phyloP scores from a whole-genome alignment of 2,329 filamentous ascomycete genomes.

The Pyrenophora seminiperda region DNA sequence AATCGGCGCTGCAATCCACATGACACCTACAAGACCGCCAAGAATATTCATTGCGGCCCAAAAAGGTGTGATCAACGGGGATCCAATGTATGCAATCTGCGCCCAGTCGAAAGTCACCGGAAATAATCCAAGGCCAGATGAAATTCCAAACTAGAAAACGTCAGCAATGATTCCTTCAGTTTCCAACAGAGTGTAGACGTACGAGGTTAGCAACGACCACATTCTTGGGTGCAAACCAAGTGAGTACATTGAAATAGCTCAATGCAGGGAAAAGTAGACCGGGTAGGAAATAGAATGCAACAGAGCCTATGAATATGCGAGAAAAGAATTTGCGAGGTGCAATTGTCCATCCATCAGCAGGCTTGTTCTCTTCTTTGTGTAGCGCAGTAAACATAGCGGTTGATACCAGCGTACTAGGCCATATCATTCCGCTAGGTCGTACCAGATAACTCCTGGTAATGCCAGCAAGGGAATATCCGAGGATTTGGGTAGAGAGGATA shows the following conservation, averaged over 20 bases:
- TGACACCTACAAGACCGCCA: slow-evolving; percentile 77
- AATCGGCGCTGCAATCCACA: slow-evolving; percentile 82
- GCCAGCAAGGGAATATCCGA: slow-evolving; percentile 86
- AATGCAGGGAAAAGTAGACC: slow-evolving; percentile 81
- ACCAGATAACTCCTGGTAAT: slow-evolving; percentile 81
- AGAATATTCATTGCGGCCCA: slow-evolving; percentile 87
- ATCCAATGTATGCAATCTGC: slow-evolving; percentile 86
- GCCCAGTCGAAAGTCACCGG: slow-evolving; percentile 92
- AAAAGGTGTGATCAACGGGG: slow-evolving; percentile 80
- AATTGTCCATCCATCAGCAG: slow-evolving; percentile 80
- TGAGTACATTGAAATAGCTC: slow-evolving; percentile 87
- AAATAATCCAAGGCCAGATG: slow-evolving; percentile 82
- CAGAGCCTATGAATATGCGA: slow-evolving; percentile 70
- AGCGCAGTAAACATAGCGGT: slow-evolving; percentile 87
- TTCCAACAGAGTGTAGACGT: slow-evolving; percentile 20
- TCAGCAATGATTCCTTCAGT: slow-evolving; percentile 6
- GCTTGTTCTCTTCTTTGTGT: slow-evolving; percentile 82
- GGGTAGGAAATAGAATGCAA: slow-evolving; percentile 83
- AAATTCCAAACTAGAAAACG: slow-evolving; percentile 68
- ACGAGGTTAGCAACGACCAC: slow-evolving; percentile 82
- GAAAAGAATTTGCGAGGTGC: slow-evolving; percentile 86
- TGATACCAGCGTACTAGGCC: slow-evolving; percentile 86
- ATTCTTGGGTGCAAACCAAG: slow-evolving; percentile 85
- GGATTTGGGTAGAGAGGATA: slow-evolving; percentile 82
- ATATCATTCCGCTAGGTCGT: slow-evolving; percentile 86